Conservation (phyloP, 768 basidiomycete species). For the Agrocybe pediades region DNA sequence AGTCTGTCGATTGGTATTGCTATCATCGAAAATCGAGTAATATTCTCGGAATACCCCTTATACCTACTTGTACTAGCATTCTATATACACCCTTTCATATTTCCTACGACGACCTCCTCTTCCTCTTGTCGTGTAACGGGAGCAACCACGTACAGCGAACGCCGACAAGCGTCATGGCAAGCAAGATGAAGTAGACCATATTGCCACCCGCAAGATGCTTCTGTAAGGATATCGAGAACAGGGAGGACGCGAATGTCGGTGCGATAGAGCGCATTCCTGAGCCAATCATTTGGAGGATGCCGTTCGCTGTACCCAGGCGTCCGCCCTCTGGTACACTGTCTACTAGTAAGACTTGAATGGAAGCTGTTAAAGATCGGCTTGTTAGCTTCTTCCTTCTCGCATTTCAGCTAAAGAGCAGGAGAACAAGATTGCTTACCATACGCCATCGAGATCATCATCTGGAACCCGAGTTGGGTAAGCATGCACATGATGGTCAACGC, state of each 20-base stretch:
- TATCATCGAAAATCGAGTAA: too few species aligned
- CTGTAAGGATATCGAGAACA: slow-evolving; percentile 56
- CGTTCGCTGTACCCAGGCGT: slow-evolving; percentile 54
- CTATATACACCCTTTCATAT: too few species aligned
- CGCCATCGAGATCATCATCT: slow-evolving; percentile 29
- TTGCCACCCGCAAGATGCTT: slow-evolving; percentile 46
- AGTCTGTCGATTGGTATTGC: too few species aligned
- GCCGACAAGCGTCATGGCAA: slow-evolving; percentile 27
- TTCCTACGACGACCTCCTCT: too few species aligned
- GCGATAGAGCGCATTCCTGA: slow-evolving; percentile 52
- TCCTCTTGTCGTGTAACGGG: too few species aligned
- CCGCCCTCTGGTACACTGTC: slow-evolving; percentile 41
- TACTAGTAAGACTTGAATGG: slow-evolving; percentile 45
- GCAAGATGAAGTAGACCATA: slow-evolving; percentile 39
- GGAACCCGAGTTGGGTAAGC: slow-evolving; percentile 31
- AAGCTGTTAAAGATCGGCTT: slow-evolving; percentile 35
- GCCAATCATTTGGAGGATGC: slow-evolving; percentile 54
- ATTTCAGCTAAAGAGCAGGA: neutral
- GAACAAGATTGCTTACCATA: slow-evolving; percentile 32
- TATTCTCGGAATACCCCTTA: too few species aligned
- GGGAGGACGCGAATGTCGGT: slow-evolving; percentile 54
- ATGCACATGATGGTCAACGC: slow-evolving; percentile 30
- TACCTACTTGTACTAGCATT: too few species aligned
- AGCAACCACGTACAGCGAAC: slow-evolving; percentile 27
- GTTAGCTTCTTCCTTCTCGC: slow-evolving; percentile 8